Evolutionary conservation across 257 asterid genomes (phyloP).

Genomic region (Paraleonurus japonicus): DNA sequence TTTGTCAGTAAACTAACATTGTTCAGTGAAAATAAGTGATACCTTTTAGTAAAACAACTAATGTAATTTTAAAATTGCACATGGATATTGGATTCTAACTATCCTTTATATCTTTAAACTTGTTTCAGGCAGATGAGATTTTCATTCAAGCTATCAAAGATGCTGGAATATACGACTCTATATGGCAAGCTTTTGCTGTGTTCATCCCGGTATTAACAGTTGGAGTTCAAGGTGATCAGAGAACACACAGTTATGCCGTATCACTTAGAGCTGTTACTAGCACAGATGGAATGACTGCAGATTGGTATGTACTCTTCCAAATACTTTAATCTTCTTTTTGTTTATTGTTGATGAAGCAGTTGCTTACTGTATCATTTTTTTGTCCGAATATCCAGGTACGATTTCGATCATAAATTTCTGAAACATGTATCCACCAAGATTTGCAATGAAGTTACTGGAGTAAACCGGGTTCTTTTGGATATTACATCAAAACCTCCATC

Average conservation of each 20-base stretch:
- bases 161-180: conserved; percentile 83
- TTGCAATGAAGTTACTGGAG: conserved; percentile 90
- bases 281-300: conserved; percentile 99
- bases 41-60: too few species aligned
- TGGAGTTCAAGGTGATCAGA: conserved; percentile 98
- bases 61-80: too few species aligned
- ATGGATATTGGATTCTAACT: not conserved
- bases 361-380: conserved; percentile 1
- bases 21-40: not conserved
- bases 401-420: conserved; percentile 83
- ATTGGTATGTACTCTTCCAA: conserved; percentile 51
- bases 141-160: conserved; percentile 88
- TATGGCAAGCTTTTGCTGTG: conserved; percentile 99
- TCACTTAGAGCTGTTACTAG: conserved; percentile 96
- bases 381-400: conserved; percentile 64
- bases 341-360: not conserved
- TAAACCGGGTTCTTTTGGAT: conserved; percentile 86
- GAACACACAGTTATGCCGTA: conserved; percentile 90
- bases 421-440: conserved; percentile 79
- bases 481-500: conserved; percentile 99
- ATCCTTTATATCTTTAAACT: not conserved
- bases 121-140: conserved; percentile 83
- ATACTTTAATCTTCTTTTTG: not conserved
- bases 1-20: not conserved
- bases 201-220: conserved; percentile 87